phyloP scores from a whole-genome alignment of 768 basidiomycete genomes.

The Phylloporus arenicola region DNA sequence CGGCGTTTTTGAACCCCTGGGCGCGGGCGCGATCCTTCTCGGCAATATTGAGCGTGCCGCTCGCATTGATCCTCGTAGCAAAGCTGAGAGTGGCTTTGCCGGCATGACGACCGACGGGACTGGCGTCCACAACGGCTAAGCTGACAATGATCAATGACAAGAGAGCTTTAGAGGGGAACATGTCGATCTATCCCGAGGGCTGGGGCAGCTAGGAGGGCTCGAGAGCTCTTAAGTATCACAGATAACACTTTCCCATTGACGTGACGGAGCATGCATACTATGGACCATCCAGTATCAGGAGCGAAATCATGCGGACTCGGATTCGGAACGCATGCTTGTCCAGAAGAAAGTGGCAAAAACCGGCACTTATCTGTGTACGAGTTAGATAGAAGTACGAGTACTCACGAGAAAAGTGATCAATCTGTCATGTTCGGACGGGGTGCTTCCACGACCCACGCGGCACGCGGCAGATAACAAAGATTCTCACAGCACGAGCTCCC shows the following conservation, averaged over 20 bases:
- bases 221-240: not conserved
- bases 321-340: not conserved
- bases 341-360: too few relatives aligned
- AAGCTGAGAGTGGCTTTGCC: too few relatives aligned
- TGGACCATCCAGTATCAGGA: not conserved
- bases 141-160: not conserved
- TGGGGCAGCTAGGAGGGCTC: too few relatives aligned
- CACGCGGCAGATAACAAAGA: not conserved
- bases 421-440: not conserved
- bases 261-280: slow-evolving; percentile 10
- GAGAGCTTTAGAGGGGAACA: not conserved
- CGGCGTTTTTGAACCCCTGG: not conserved
- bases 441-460: not conserved
- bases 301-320: not conserved
- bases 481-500: too few relatives aligned
- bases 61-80: not conserved
- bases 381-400: not conserved
- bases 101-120: not conserved
- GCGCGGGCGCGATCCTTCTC: slow-evolving; percentile 1
- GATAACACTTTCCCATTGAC: not conserved
- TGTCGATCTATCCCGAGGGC: not conserved
- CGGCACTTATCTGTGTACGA: not conserved
- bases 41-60: not conserved
- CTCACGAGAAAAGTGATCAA: not conserved
- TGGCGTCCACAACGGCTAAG: not conserved